phyloP scores from a whole-genome alignment of 2,329 filamentous ascomycete species.

The Hypoxylon sp. region DNA sequence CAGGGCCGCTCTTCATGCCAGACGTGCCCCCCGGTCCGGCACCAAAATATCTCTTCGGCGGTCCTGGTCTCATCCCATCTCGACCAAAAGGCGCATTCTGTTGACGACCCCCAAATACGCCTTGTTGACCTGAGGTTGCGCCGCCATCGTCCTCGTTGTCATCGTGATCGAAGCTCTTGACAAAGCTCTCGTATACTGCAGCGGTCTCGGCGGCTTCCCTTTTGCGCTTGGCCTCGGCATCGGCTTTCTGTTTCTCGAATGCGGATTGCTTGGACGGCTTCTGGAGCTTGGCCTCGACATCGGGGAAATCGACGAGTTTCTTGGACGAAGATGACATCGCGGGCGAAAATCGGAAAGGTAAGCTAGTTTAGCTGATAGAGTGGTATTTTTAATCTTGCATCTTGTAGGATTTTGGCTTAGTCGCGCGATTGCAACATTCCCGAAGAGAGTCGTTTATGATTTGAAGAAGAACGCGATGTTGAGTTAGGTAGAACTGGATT shows the following conservation, averaged over 20 bases:
- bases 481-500: not conserved
- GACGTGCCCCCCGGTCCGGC: constrained; percentile 63
- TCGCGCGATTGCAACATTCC: not conserved
- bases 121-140: constrained; percentile 32
- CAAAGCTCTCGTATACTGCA: constrained; percentile 87
- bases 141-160: constrained; percentile 56
- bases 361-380: not conserved
- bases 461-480: constrained; percentile 1
- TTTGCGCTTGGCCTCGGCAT: constrained; percentile 87
- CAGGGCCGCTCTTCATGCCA: constrained; percentile 69
- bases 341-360: constrained; percentile 36
- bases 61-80: constrained; percentile 49
- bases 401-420: constrained; percentile 12
- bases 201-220: constrained; percentile 89
- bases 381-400: constrained; percentile 26
- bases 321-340: constrained; percentile 62
- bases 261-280: constrained; percentile 85
- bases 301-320: constrained; percentile 70
- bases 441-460: not conserved
- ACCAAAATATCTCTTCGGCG: constrained; percentile 73
- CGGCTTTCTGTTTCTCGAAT: constrained; percentile 89
- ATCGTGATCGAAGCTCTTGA: constrained; percentile 79
- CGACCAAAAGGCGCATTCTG: constrained; percentile 41
- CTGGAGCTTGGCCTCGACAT: constrained; percentile 80
- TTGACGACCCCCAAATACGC: constrained; percentile 38